Conservation (phyloP, 192 early-diverging fungal genomes). For the Rhizophlyctis rosea region DNA sequence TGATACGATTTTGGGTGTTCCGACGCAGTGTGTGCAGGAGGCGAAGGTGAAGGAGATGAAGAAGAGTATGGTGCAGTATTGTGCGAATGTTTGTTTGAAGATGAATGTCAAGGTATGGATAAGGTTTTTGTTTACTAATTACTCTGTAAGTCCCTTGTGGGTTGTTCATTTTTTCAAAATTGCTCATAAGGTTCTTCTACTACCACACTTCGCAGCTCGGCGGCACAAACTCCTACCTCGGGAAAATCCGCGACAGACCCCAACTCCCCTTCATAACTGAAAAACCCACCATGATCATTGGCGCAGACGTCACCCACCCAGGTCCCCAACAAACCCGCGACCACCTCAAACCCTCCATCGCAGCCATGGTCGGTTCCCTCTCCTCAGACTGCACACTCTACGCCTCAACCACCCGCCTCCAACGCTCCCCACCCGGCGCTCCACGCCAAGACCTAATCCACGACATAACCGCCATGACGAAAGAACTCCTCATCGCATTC, state of each 20-base stretch:
- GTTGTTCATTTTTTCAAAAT: too few species aligned
- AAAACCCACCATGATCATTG: slow-evolving; percentile 69
- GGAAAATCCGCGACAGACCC: neutral
- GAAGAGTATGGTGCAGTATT: slow-evolving; percentile 67
- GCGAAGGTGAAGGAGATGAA: slow-evolving; percentile 45
- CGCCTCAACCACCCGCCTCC: slow-evolving; percentile 21
- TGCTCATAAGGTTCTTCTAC: too few species aligned
- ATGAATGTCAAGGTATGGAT: slow-evolving; percentile 72
- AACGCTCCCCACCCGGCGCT: slow-evolving; percentile 44
- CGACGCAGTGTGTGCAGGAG: slow-evolving; percentile 82
- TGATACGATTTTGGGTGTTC: slow-evolving; percentile 77
- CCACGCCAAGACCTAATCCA: slow-evolving; percentile 46
- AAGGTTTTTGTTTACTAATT: too few species aligned
- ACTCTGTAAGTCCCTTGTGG: too few species aligned
- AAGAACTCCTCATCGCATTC: slow-evolving; percentile 33
- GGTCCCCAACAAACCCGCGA: slow-evolving; percentile 13
- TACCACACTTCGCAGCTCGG: too few species aligned
- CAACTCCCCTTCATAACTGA: slow-evolving; percentile 27
- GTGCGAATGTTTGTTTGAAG: slow-evolving; percentile 82
- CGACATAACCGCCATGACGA: slow-evolving; percentile 37
- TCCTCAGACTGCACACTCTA: slow-evolving; percentile 12
- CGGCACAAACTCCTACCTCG: slow-evolving; percentile 43
- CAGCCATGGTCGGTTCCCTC: slow-evolving; percentile 40
- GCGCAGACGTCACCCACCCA: slow-evolving; percentile 68
- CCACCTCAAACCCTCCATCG: slow-evolving; percentile 39